Evolutionary conservation across 1,284 basidiomycete genomes (phyloP).

Genomic region (Sanghuangporus sanghuang): DNA sequence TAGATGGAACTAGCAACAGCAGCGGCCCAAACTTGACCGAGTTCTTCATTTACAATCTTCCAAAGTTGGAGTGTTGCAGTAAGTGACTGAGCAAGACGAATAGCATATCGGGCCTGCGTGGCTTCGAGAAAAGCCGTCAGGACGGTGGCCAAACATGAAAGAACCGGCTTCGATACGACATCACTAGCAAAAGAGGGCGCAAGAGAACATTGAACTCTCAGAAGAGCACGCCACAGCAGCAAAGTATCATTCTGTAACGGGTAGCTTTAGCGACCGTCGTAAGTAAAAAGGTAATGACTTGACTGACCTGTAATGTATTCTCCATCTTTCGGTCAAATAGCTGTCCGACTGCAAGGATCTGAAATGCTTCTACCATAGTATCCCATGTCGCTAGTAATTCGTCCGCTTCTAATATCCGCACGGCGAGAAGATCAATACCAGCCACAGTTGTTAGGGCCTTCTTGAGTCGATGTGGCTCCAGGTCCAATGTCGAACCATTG

Average conservation of each 20-base stretch:
- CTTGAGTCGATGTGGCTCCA: background rate
- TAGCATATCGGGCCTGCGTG: background rate
- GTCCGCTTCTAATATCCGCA: background rate
- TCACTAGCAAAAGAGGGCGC: background rate
- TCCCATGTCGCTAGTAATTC: constrained; percentile 7
- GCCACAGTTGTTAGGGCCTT: background rate
- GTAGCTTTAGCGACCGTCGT: background rate
- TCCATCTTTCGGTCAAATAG: background rate
- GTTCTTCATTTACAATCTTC: background rate
- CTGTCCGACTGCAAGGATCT: background rate
- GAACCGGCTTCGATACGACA: background rate
- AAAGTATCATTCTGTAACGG: background rate
- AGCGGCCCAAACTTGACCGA: background rate
- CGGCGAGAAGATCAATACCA: background rate
- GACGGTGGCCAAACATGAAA: background rate
- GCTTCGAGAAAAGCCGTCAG: background rate
- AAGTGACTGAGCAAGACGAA: background rate
- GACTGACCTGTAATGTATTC: background rate
- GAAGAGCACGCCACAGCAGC: constrained; percentile 2
- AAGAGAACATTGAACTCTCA: constrained; percentile 1
- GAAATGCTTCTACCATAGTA: constrained; percentile 1
- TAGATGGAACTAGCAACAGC: constrained; percentile 1
- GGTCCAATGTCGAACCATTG: background rate
- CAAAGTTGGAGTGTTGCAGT: constrained; percentile 6
- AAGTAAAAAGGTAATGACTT: background rate